Percentiles rank a stretch among this genome's conserved stretches.
phyloP scores from a whole-genome alignment of 1,284 basidiomycete genomes.

The Fistulinella cinereoalba region DNA sequence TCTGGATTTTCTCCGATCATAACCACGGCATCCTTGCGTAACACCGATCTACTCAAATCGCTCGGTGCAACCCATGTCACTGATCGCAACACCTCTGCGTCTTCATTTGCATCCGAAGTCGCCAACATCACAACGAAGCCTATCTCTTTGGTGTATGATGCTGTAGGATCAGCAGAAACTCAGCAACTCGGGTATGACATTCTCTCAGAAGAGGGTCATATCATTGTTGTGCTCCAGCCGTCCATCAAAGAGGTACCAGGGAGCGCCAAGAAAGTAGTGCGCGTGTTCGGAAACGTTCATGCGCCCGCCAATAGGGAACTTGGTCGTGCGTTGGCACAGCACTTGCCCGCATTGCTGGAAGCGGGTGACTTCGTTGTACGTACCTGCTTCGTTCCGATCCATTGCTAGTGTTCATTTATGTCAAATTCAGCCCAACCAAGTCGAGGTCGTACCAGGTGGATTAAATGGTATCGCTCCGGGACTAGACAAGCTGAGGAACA shows the following conservation, averaged over 20 bases:
- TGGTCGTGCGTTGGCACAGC: conserved; percentile 12
- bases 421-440: conserved; percentile 17
- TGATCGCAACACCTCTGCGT: conserved; percentile 21
- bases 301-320: conserved; percentile 11
- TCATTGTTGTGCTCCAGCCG: conserved; percentile 1
- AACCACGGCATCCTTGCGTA: conserved; percentile 34
- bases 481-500: conserved; percentile 24
- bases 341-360: conserved; percentile 17
- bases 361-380: conserved; percentile 24
- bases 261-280: conserved; percentile 17
- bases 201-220: conserved; percentile 20
- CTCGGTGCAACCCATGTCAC: conserved; percentile 36
- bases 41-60: conserved; percentile 32
- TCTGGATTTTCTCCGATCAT: conserved; percentile 33
- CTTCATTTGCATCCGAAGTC: conserved; percentile 13
- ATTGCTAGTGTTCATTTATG: not conserved
- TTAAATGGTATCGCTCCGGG: conserved; percentile 14
- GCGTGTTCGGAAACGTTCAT: conserved; percentile 9
- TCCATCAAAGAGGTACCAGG: conserved; percentile 10
- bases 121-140: conserved; percentile 9
- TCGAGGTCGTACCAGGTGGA: conserved; percentile 26
- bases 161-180: conserved; percentile 14
- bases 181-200: conserved; percentile 24
- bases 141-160: conserved; percentile 19
- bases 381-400: not conserved